Base-by-base conservation (phyloP, 1,139 yeast species). In the Meyerozyma sp. region DNA sequence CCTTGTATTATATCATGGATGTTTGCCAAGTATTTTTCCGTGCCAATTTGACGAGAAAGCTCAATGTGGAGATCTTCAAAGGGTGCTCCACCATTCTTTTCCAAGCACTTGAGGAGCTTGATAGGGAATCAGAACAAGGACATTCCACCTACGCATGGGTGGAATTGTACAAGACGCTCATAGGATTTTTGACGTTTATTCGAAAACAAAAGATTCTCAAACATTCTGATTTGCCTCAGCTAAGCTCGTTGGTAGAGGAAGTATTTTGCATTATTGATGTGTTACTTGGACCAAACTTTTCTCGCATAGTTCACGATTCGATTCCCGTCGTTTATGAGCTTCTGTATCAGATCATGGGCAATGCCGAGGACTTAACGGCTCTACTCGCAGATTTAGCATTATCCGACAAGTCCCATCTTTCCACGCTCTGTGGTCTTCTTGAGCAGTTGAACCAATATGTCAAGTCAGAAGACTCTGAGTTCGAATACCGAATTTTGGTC, bases 1-100 rank as follows among this genome's bases (percentile, higher is more conserved):
- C 67, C 23, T 48, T 64, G 39, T 62, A 70, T 34, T 73, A 72
- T 47, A 62, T 70, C 13, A 45, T 73, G 32, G 77, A 73, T 49
- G 48, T 58, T n/a, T 45, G 68, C 9, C 70, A 68, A 47, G 56
- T 67, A 26, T 57, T 68, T n/a, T 44, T 70, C 20, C 46, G 76
- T 37, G 71, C 65, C 55, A 73, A 73, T 46, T 53, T 71, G 42
- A 68, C 72, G 35, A 68, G 65, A 43, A 65, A 57, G 38, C 47
- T 73, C 29, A 63, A 65, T 48, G 44, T 65, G 5, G 59, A 56
- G 11, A 66, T 64, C 46, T 66, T 57, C 46, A 59, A 58, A 40
- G 46, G 68, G 41, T 62, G 62, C 2, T 45, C 58, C 23, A 55
- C 55, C n/a, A 52, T 56, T 11, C 38, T 59, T 8, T 58, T 57